Conservation (phyloP, 2,329 filamentous ascomycete genomes). For the Pseudocercospora pini-densiflorae region DNA sequence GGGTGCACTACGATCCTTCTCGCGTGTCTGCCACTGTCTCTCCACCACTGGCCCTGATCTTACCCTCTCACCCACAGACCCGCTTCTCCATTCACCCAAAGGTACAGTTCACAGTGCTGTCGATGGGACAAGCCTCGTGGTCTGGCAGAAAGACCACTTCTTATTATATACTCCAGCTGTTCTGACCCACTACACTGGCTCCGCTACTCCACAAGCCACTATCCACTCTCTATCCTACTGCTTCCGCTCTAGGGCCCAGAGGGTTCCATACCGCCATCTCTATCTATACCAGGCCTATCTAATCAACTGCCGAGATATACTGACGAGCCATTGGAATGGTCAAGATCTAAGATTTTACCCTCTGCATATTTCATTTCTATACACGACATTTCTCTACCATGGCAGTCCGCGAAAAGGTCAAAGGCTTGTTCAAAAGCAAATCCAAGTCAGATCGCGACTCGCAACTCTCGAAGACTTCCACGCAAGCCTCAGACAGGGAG, state of each 20-base stretch:
- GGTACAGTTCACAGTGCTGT: not conserved
- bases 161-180: not conserved
- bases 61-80: not conserved
- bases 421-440: slow-evolving; percentile 47
- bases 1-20: not conserved
- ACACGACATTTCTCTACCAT: slow-evolving; percentile 37
- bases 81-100: not conserved
- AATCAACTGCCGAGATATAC: not conserved
- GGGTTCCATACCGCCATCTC: not conserved
- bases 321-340: not conserved
- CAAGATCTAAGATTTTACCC: not conserved
- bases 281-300: not conserved
- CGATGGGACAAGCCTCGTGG: not conserved
- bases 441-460: slow-evolving; percentile 38
- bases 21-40: not conserved
- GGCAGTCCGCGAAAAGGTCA: slow-evolving; percentile 53
- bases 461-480: slow-evolving; percentile 33
- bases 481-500: slow-evolving; percentile 35
- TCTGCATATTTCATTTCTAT: slow-evolving; percentile 5
- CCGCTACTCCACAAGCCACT: slow-evolving; percentile 10
- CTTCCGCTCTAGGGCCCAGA: not conserved
- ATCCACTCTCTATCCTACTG: not conserved
- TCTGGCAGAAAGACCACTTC: not conserved
- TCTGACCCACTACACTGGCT: slow-evolving; percentile 9
- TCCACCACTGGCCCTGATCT: not conserved